Base-by-base conservation (phyloP, 2,329 filamentous ascomycete species). In the Fusarium zealandicum region DNA sequence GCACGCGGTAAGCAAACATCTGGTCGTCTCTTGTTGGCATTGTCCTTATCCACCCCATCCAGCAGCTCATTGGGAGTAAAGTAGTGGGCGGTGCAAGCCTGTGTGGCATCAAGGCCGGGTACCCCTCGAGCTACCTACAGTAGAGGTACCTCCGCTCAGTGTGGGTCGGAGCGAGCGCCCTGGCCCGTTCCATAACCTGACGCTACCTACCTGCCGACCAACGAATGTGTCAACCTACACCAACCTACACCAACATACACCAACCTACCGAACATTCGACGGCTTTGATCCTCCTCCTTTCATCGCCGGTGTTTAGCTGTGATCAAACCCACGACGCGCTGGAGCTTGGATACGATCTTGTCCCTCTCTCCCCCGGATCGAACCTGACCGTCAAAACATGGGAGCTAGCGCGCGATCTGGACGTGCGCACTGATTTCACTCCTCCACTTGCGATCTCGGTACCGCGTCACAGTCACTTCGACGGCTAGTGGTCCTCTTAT, bases 381-480 rank as follows among this genome's bases (percentile, higher is more conserved):
- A 39, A 40, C 13, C 40, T 38, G 36, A 44, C 25, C 38, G 25
- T 41, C 35, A 48, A 39, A 37, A 46, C 27, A 63, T 57, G 55
- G 61, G 59, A 46, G 50, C 46, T 42, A 63, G 42, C 42, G 44
- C 41, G 18, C 40, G 31, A 18, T 20, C 45, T 36, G 30, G 37
- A 44, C 30, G 54, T 60, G 59, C 59, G 43, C 53, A 62, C 44
- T 54, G 50, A 61, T 62, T 42, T 41, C 38, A 35, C 41, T 46
- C 46, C 43, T 40, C 40, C 33, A 35, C 39, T 33, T 49, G 51
- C 59, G 54, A 60, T 63, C 44, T 39, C 44, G 40, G 51, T 51
- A 44, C 43, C 53, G 39, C 48, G 44, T 52, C 25, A 43, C 31
- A 53, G 35, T 45, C 39, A 25, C 35, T 36, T 32, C 22, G 47